Evolutionary conservation across 768 basidiomycete species (phyloP).

Genomic region (Daedaleopsis sinensis): DNA sequence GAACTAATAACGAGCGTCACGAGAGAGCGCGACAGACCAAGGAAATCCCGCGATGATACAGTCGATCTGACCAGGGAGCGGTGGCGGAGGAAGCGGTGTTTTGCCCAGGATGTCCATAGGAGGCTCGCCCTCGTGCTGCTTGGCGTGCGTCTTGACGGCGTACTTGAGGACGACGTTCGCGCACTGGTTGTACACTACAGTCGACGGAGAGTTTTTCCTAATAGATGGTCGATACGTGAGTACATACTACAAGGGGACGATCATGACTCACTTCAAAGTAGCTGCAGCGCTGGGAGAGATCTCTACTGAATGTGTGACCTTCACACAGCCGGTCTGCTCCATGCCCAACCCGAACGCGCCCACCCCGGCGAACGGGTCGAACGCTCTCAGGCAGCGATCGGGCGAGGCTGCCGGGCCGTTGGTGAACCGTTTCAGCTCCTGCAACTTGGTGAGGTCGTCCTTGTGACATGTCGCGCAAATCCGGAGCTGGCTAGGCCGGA

Average conservation of each 20-base stretch:
- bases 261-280: conserved; percentile 55
- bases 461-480: conserved; percentile 50
- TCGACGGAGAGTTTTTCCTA: conserved; percentile 56
- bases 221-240: not conserved
- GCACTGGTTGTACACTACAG: conserved; percentile 70
- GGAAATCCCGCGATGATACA: conserved; percentile 75
- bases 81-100: conserved; percentile 44
- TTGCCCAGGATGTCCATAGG: conserved; percentile 45
- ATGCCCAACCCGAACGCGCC: conserved; percentile 69
- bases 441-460: conserved; percentile 34
- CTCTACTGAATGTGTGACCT: conserved; percentile 69
- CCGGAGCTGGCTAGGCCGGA: conserved; percentile 40
- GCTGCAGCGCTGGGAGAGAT: conserved; percentile 74
- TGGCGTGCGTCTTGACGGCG: conserved; percentile 51
- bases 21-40: conserved; percentile 47
- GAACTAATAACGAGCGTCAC: too few relatives aligned
- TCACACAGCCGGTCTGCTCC: conserved; percentile 54
- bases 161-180: conserved; percentile 64
- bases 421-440: conserved; percentile 40
- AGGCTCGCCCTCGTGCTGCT: conserved; percentile 34
- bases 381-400: conserved; percentile 31
- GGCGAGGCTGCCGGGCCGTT: not conserved
- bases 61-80: conserved; percentile 57
- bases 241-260: not conserved
- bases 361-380: conserved; percentile 48